Evolutionary conservation across 805 yeast genomes (phyloP), one percentile per base, ranked within the genome.

Genomic region (Yarrowia phangngaensis): DNA sequence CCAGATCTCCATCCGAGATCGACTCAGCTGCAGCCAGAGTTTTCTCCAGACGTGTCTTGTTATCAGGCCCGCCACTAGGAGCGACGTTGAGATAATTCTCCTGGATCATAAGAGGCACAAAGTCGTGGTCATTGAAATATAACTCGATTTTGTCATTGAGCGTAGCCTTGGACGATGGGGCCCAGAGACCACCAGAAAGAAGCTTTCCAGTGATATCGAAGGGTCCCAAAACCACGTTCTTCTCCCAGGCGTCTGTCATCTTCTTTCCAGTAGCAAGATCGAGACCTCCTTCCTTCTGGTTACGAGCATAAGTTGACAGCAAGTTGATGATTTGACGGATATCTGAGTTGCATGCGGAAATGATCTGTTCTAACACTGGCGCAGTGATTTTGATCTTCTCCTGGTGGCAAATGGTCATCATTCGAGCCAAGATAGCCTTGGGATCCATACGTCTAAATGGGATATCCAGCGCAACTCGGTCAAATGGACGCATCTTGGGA

Each of bases 401-500:
- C 54, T 94, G 73, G 51, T 76, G 78, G 1, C 97, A 95, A 61
- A 92, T 90, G 0, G 97, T 80, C 86, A 89, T 78, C 54, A 92
- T 69, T 56, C 98, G 73, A 3, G 95, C 78, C 57, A 82, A 79
- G 64, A 92, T 79, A 59, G 85, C 88, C 29, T 71, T 71, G 14
- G 90, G 89, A 16, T 81, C 80, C 4, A 98, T 98, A 60, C 97
- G 75, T 65, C 95, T 74, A 69, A 92, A 92, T 23, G 83, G 84
- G 53, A 92, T 60, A 56, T 88, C 95, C 53, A 74, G 73, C 4
- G 92, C 79, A 13, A 79, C 83, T 54, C 83, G 73, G 63, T 92
- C 98, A 62, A 92, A 90, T 0, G 95, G 92, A 60, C 96, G 75
- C 97, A 92, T 90, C 61, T 92, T 92, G 0, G 96, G 97, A 52